These are phyloP conservation scores for Iris pallida DNA, from an alignment of 116 monocot genomes.

Conservation along the genomic window DNA sequence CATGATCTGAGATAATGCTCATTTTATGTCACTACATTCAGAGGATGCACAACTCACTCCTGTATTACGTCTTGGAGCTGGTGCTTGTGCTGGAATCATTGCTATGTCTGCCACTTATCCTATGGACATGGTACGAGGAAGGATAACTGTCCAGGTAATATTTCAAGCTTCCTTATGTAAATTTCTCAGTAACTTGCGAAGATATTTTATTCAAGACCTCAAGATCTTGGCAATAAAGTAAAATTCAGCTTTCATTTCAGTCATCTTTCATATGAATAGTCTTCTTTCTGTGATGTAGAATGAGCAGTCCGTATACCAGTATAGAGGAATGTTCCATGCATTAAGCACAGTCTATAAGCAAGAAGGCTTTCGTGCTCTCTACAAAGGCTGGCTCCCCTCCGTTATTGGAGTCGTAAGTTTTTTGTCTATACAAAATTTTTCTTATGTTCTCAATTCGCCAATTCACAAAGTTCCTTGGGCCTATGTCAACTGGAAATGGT, in stretches of 20 bases:
- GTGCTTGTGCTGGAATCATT: constrained; percentile 99
- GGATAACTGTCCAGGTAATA: constrained; percentile 93
- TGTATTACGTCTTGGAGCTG: constrained; percentile 92
- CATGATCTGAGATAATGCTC: background rate
- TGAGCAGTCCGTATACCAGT: constrained; percentile 84
- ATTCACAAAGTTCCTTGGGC: no score
- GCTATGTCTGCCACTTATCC: constrained; percentile 99
- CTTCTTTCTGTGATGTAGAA: constrained; percentile 51
- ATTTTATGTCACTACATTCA: constrained; percentile 26
- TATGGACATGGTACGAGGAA: constrained; percentile 98
- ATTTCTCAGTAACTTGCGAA: background rate
- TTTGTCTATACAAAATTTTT: background rate
- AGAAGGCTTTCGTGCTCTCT: constrained; percentile 94
- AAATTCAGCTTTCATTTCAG: background rate
- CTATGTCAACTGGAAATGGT: no score
- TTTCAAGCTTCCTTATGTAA: constrained; percentile 1
- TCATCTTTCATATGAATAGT: background rate
- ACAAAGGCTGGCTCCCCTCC: constrained; percentile 99
- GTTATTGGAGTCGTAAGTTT: constrained; percentile 98
- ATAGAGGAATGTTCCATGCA: constrained; percentile 96
- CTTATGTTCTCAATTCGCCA: no score
- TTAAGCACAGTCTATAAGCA: constrained; percentile 62
- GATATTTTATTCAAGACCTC: background rate
- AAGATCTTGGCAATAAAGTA: background rate
- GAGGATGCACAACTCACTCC: constrained; percentile 92